Conservation (phyloP, 257 asterid genomes). For the Perilla frutescens region DNA sequence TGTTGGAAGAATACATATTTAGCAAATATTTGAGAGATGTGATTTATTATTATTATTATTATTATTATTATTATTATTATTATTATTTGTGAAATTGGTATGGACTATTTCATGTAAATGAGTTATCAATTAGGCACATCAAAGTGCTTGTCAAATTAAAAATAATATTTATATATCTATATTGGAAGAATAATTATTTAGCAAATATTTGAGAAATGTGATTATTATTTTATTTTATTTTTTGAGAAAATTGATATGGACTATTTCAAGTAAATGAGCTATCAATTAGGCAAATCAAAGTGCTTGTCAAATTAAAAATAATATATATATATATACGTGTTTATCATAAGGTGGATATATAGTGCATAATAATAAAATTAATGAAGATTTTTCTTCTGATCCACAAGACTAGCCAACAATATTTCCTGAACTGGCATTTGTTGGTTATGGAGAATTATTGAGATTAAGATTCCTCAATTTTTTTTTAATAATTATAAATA, state of each 20-base stretch:
- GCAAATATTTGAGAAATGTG: too few relatives aligned
- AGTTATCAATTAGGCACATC: too few relatives aligned
- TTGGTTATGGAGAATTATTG: constrained; percentile 10
- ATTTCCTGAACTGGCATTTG: constrained; percentile 32
- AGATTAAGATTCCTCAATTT: background rate
- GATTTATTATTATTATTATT: background rate
- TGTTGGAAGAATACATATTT: background rate
- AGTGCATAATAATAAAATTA: background rate
- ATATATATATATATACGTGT: too few relatives aligned
- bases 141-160: too few relatives aligned
- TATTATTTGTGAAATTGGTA: too few relatives aligned
- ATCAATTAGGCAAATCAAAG: background rate
- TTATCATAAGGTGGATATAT: background rate
- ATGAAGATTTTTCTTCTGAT: background rate
- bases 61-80: too few relatives aligned
- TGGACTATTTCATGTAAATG: background rate
- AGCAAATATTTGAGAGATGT: constrained; percentile 4
- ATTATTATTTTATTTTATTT: too few relatives aligned
- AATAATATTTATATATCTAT: too few relatives aligned
- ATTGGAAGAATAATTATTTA: too few relatives aligned
- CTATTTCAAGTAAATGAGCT: background rate
- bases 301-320: too few relatives aligned
- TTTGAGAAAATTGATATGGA: too few relatives aligned
- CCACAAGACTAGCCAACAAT: constrained; percentile 28
- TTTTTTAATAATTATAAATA: background rate